phyloP scores from a whole-genome alignment of 2,329 filamentous ascomycete species.

The Penicillium verrucosum region DNA sequence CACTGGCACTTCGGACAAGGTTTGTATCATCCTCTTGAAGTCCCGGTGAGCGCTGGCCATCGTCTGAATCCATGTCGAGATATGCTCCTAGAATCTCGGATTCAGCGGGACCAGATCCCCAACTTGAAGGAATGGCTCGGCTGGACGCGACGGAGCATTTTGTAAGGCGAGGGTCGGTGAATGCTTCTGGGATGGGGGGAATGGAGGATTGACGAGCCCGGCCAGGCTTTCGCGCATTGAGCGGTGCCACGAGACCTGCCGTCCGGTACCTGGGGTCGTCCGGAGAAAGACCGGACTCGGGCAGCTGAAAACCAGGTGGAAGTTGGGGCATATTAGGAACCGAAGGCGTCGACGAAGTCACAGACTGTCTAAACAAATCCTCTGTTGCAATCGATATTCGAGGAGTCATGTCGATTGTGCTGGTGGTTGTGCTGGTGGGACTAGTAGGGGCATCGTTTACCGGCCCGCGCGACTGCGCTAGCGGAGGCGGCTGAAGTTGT shows the following conservation, averaged over 20 bases:
- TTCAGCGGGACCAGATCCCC: slow-evolving; percentile 52
- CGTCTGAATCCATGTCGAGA: slow-evolving; percentile 30
- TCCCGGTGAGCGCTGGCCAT: slow-evolving; percentile 14
- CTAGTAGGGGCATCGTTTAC: slow-evolving; percentile 18
- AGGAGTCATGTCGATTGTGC: slow-evolving; percentile 23
- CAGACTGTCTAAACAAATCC: slow-evolving; percentile 29
- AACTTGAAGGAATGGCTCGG: slow-evolving; percentile 67
- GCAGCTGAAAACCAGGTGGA: slow-evolving; percentile 18
- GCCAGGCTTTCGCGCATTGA: slow-evolving; percentile 37
- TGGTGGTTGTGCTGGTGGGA: slow-evolving; percentile 24
- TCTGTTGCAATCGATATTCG: slow-evolving; percentile 30
- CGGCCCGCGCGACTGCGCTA: slow-evolving; percentile 15
- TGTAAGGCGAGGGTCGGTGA: slow-evolving; percentile 50
- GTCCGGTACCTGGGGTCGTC: slow-evolving; percentile 27
- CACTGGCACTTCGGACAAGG: slow-evolving; percentile 42
- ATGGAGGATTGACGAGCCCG: slow-evolving; percentile 64
- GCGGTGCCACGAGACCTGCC: slow-evolving; percentile 31
- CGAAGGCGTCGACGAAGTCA: slow-evolving; percentile 28
- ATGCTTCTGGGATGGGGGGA: slow-evolving; percentile 73
- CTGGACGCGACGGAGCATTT: slow-evolving; percentile 65
- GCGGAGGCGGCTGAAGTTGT: slow-evolving; percentile 23
- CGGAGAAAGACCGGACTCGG: slow-evolving; percentile 19
- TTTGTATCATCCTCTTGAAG: slow-evolving; percentile 23
- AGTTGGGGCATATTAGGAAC: slow-evolving; percentile 30
- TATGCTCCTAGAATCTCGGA: slow-evolving; percentile 46